These are phyloP conservation scores for Rhynchospora pubera DNA, from an alignment of 176 grass and related monocot genomes.

Conservation along the genomic window DNA sequence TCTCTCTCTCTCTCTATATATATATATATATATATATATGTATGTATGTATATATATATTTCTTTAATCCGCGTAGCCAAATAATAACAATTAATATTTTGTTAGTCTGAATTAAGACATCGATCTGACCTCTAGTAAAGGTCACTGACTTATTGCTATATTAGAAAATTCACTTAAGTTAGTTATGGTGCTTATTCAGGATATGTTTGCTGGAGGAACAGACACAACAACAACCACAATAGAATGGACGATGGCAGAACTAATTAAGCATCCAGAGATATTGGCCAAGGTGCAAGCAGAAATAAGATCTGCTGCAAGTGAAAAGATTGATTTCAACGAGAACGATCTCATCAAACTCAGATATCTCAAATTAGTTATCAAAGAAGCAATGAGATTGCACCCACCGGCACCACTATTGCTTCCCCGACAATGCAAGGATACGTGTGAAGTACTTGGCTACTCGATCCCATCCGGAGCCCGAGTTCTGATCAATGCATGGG, in stretches of 20 bases:
- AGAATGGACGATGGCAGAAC: conserved; percentile 62
- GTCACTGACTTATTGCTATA: background rate
- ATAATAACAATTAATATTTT: too few relatives aligned
- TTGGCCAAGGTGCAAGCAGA: conserved; percentile 43
- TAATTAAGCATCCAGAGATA: conserved; percentile 30
- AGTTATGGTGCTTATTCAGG: conserved; percentile 14
- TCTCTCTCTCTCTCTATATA: too few relatives aligned
- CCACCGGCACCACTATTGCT: conserved; percentile 30
- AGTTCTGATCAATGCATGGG: conserved; percentile 31
- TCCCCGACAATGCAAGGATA: conserved; percentile 14
- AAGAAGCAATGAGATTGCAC: conserved; percentile 37
- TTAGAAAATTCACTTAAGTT: background rate
- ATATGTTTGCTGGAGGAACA: conserved; percentile 34
- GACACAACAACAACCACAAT: conserved; percentile 24
- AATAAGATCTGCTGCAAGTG: conserved; percentile 8
- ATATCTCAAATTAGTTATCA: conserved; percentile 41
- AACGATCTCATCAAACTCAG: conserved; percentile 22
- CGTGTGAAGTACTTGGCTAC: conserved; percentile 31
- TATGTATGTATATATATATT: too few relatives aligned
- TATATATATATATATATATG: too few relatives aligned
- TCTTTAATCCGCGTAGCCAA: background rate
- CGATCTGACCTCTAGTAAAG: background rate
- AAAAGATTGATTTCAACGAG: conserved; percentile 22
- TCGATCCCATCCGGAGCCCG: conserved; percentile 26
- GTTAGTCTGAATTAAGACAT: background rate